A percentile compares a stretch with the other conserved stretches of the same genome.
Conservation (phyloP, 2,329 filamentous ascomycete genomes). For the Fonsecaea nubica region DNA sequence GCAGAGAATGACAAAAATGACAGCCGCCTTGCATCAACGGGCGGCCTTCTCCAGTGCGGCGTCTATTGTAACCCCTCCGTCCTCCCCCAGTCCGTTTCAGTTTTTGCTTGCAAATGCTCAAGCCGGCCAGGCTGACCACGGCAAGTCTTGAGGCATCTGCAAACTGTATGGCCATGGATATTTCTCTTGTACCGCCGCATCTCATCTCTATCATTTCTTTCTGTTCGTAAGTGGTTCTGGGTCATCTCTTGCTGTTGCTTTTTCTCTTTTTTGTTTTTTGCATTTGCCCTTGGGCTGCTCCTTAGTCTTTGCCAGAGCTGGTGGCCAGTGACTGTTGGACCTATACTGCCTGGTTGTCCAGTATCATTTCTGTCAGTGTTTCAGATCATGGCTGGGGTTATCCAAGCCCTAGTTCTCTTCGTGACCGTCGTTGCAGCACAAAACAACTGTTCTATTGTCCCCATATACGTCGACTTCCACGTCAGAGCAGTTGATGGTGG, state of each 20-base stretch:
- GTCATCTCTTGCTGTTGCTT: slow-evolving; percentile 11
- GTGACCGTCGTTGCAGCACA: slow-evolving; percentile 20
- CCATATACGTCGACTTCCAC: slow-evolving; percentile 55
- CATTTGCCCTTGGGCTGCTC: slow-evolving; percentile 7
- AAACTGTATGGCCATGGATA: slow-evolving; percentile 19
- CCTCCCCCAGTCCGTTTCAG: slow-evolving; percentile 28
- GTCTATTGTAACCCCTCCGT: slow-evolving; percentile 24
- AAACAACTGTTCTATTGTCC: slow-evolving; percentile 35
- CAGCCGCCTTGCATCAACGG: slow-evolving; percentile 7
- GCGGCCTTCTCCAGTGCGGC: slow-evolving; percentile 15
- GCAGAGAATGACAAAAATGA: slow-evolving; percentile 23
- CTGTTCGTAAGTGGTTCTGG: slow-evolving; percentile 15
- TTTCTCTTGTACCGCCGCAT: slow-evolving; percentile 21
- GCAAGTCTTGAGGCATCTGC: slow-evolving; percentile 7
- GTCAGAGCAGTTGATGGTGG: slow-evolving; percentile 51
- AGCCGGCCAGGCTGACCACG: slow-evolving; percentile 27
- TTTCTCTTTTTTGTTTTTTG: slow-evolving; percentile 9
- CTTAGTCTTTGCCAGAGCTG: slow-evolving; percentile 2
- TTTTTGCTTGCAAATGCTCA: slow-evolving; percentile 13
- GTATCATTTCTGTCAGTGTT: background rate
- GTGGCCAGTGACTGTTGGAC: slow-evolving; percentile 3
- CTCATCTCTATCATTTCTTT: slow-evolving; percentile 17
- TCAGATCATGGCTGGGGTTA: slow-evolving; percentile 24
- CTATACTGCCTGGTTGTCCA: background rate
- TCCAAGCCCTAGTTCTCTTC: slow-evolving; percentile 25